Evolutionary conservation across 306 rosid species (phyloP).

Genomic region (Rosa chinensis): DNA sequence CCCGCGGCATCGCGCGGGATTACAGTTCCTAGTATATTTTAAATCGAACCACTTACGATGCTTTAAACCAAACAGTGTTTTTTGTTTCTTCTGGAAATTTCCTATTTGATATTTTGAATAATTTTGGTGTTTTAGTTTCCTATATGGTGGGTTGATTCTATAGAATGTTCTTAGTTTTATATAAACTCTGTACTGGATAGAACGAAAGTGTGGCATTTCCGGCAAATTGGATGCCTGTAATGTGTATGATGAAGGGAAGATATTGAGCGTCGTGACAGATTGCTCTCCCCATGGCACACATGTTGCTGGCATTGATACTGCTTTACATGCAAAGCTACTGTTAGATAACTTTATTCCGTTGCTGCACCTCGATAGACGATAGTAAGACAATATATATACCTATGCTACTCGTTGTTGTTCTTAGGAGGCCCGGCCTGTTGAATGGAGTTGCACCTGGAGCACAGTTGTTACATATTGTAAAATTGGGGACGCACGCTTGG

Average conservation of each 20-base stretch:
- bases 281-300: slow-evolving; percentile 94
- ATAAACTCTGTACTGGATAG: slow-evolving; percentile 53
- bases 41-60: neutral
- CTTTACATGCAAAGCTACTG: slow-evolving; percentile 88
- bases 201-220: slow-evolving; percentile 72
- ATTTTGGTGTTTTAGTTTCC: slow-evolving; percentile 1
- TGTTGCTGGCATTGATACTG: slow-evolving; percentile 91
- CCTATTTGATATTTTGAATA: neutral
- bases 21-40: neutral
- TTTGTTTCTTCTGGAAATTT: neutral
- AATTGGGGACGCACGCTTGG: slow-evolving; percentile 89
- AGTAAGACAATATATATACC: slow-evolving; percentile 8
- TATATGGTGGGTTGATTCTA: slow-evolving; percentile 12
- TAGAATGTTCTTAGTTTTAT: slow-evolving; percentile 23
- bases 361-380: neutral
- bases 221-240: slow-evolving; percentile 96
- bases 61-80: neutral
- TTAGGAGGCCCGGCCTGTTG: slow-evolving; percentile 75
- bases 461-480: slow-evolving; percentile 82
- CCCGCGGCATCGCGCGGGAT: too few relatives aligned
- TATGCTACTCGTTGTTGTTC: slow-evolving; percentile 32
- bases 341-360: slow-evolving; percentile 20
- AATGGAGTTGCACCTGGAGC: slow-evolving; percentile 99
- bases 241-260: slow-evolving; percentile 79
- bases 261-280: slow-evolving; percentile 88